These are phyloP conservation scores for Musa beccarii DNA, from an alignment of 176 grass and related monocot species.

Conservation along the genomic window DNA sequence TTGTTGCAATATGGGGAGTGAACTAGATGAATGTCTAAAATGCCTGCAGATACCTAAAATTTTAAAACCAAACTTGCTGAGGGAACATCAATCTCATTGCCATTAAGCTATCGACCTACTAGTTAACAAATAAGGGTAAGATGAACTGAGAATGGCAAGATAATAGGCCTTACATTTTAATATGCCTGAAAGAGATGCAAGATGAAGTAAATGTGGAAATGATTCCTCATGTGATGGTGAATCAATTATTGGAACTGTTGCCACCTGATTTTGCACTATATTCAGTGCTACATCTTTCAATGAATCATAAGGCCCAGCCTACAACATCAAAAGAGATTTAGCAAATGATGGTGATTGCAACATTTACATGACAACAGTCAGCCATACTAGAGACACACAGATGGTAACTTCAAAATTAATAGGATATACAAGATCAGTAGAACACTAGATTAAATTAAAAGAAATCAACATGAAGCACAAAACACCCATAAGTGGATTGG, in stretches of 20 bases:
- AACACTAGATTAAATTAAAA: not conserved
- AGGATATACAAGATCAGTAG: not conserved
- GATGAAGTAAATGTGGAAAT: slow-evolving; percentile 17
- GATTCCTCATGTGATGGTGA: slow-evolving; percentile 2
- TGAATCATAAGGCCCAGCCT: slow-evolving; percentile 13
- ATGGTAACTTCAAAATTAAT: not conserved
- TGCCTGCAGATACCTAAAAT: slow-evolving; percentile 84
- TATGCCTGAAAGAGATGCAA: slow-evolving; percentile 17
- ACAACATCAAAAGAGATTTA: not conserved
- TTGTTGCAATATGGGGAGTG: slow-evolving; percentile 72
- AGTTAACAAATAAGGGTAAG: not conserved
- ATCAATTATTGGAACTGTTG: slow-evolving; percentile 10
- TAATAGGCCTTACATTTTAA: slow-evolving; percentile 8
- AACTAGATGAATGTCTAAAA: slow-evolving; percentile 74
- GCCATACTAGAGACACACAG: not conserved
- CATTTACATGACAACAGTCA: not conserved
- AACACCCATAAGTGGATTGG: no score
- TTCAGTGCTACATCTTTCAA: slow-evolving; percentile 19
- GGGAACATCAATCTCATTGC: not conserved
- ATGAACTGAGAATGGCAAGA: not conserved
- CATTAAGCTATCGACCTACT: not conserved
- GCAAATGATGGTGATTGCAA: not conserved
- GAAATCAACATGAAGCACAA: no score
- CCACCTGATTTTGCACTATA: slow-evolving; percentile 11
- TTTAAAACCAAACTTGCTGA: slow-evolving; percentile 9